These are phyloP conservation scores for Auxenochlorella pyrenoidosa DNA, from an alignment of 139 green algal species.

Conservation along the genomic window DNA sequence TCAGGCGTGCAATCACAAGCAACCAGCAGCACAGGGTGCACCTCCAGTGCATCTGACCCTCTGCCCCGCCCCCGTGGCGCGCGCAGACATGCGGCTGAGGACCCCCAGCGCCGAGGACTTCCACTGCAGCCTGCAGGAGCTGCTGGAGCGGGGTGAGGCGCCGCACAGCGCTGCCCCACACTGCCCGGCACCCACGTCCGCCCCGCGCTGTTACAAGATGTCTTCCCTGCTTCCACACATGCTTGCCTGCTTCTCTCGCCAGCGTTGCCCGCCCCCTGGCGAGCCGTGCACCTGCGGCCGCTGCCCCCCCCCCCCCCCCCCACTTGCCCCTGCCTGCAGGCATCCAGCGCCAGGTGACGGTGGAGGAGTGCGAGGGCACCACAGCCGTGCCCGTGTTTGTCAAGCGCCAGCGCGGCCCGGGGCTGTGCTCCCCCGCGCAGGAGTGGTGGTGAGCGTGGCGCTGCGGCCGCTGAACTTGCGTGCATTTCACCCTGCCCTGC, in stretches of 20 bases:
- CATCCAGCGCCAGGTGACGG: constrained; percentile 1
- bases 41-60: too few species aligned
- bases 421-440: constrained; percentile 1
- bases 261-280: too few species aligned
- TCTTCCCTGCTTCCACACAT: too few species aligned
- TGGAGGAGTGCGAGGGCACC: constrained; percentile 1
- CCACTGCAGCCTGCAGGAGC: constrained; percentile 68
- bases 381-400: background rate
- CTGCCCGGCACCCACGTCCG: too few species aligned
- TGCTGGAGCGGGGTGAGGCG: constrained; percentile 62
- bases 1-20: too few species aligned
- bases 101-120: constrained; percentile 66
- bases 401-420: background rate
- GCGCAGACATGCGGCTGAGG: constrained; percentile 58
- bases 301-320: background rate
- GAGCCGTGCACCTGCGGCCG: too few species aligned
- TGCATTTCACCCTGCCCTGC: background rate
- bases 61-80: constrained; percentile 55
- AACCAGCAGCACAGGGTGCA: too few species aligned
- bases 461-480: background rate
- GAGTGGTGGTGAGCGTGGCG: background rate
- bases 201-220: too few species aligned
- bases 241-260: too few species aligned
- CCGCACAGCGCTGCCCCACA: too few species aligned
- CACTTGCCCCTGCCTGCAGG: background rate